Conservation (phyloP, 108 stramenopile species). For the Heterococcus sp. region DNA sequence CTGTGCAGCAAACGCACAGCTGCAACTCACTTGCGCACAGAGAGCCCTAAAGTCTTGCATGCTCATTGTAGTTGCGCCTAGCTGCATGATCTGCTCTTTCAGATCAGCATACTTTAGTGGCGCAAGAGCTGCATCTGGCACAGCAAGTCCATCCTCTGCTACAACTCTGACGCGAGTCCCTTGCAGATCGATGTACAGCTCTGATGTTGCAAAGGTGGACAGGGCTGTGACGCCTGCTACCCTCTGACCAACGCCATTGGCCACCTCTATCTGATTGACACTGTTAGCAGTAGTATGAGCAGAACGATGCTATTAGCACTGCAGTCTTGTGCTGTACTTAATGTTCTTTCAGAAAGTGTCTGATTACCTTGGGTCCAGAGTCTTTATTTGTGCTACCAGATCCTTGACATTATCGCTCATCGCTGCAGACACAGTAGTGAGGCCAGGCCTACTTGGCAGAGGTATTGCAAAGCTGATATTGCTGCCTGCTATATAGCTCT, state of each 20-base stretch:
- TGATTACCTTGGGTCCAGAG: not conserved
- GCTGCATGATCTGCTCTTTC: not conserved
- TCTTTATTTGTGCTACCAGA: not conserved
- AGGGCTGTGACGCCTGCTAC: not conserved
- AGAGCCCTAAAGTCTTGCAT: not conserved
- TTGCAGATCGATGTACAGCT: not conserved
- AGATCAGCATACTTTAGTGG: not conserved
- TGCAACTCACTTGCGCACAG: not conserved
- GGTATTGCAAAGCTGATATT: not conserved
- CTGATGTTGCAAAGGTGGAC: not conserved
- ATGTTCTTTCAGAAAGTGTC: no score
- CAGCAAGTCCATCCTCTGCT: not conserved
- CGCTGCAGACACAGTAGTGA: not conserved
- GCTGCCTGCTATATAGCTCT: not conserved
- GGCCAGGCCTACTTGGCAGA: not conserved
- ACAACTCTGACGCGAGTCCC: not conserved
- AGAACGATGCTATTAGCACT: not conserved
- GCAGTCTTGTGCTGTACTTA: not conserved
- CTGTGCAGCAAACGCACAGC: not conserved
- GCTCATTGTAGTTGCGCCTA: not conserved
- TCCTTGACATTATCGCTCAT: not conserved
- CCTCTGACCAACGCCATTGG: not conserved
- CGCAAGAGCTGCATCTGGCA: not conserved
- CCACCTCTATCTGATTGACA: not conserved
- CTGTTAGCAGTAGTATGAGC: no score